Conservation (phyloP, 1,139 yeast species). For the Saccharomycopsis hybrid region DNA sequence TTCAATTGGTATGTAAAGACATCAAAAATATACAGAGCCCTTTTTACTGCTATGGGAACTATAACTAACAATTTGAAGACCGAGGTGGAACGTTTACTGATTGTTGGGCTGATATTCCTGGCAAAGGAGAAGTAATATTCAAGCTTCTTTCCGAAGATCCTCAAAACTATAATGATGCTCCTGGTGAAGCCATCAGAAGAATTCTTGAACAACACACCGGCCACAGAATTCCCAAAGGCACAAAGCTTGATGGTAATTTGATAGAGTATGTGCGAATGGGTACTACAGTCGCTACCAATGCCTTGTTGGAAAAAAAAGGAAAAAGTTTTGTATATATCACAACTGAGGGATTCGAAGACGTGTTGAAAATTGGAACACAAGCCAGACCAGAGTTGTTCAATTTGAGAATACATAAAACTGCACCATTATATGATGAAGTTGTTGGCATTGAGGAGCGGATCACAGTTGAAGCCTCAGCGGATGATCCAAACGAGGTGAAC, state of each 20-base stretch:
- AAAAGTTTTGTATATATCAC: conserved; percentile 54
- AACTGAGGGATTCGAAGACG: conserved; percentile 60
- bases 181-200: conserved; percentile 84
- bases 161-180: conserved; percentile 77
- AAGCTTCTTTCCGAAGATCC: conserved; percentile 86
- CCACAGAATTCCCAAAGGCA: conserved; percentile 43
- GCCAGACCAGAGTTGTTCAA: conserved; percentile 66
- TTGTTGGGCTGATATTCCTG: conserved; percentile 32
- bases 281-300: conserved; percentile 75
- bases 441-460: conserved; percentile 67
- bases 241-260: conserved; percentile 35
- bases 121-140: conserved; percentile 37
- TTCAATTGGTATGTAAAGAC: too few species aligned
- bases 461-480: conserved; percentile 59
- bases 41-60: too few species aligned
- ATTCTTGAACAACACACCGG: conserved; percentile 55
- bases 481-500: conserved; percentile 33
- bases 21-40: too few species aligned
- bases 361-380: conserved; percentile 63
- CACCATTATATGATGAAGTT: conserved; percentile 54
- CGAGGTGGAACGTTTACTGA: conserved; percentile 90
- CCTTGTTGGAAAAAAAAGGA: conserved; percentile 51
- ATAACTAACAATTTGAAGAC: too few species aligned
- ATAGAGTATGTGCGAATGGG: conserved; percentile 70
- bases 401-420: conserved; percentile 50